Percentiles rank a stretch among this genome's conserved stretches.
phyloP scores from a whole-genome alignment of 306 rosid genomes.

The Luffa aegyptiaca region DNA sequence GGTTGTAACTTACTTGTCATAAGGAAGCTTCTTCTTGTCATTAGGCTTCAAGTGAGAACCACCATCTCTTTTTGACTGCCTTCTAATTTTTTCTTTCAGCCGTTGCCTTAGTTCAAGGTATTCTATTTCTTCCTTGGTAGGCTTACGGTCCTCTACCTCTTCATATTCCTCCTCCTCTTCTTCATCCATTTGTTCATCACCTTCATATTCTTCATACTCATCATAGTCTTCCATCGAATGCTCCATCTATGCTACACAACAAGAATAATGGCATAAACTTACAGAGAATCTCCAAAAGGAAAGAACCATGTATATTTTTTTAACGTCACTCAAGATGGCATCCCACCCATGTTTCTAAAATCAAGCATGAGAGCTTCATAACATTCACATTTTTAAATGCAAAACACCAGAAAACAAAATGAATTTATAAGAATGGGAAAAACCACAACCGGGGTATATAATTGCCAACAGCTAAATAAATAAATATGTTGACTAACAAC shows the following conservation, averaged over 20 bases:
- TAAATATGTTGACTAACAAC: neutral
- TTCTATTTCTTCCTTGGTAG: slow-evolving; percentile 55
- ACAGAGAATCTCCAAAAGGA: neutral
- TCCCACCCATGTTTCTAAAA: neutral
- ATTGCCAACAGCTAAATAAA: neutral
- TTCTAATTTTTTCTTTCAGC: slow-evolving; percentile 55
- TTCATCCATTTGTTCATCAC: slow-evolving; percentile 27
- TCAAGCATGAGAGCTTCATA: neutral
- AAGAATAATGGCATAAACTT: neutral
- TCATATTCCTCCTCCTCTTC: slow-evolving; percentile 38
- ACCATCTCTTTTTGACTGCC: slow-evolving; percentile 42
- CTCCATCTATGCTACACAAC: neutral
- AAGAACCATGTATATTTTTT: neutral
- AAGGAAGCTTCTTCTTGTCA: slow-evolving; percentile 40
- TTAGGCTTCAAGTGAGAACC: slow-evolving; percentile 24
- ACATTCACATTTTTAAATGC: neutral
- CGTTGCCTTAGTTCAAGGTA: slow-evolving; percentile 66
- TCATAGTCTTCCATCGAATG: slow-evolving; percentile 6
- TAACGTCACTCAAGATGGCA: neutral
- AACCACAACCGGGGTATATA: neutral
- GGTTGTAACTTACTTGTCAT: slow-evolving; percentile 55
- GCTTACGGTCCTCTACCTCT: slow-evolving; percentile 45
- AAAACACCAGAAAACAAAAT: neutral
- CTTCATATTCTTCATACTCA: slow-evolving; percentile 37
- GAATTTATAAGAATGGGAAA: neutral